These are phyloP conservation scores for Panicum miliaceum DNA, from an alignment of 176 grass and related monocot genomes.

Conservation along the genomic window DNA sequence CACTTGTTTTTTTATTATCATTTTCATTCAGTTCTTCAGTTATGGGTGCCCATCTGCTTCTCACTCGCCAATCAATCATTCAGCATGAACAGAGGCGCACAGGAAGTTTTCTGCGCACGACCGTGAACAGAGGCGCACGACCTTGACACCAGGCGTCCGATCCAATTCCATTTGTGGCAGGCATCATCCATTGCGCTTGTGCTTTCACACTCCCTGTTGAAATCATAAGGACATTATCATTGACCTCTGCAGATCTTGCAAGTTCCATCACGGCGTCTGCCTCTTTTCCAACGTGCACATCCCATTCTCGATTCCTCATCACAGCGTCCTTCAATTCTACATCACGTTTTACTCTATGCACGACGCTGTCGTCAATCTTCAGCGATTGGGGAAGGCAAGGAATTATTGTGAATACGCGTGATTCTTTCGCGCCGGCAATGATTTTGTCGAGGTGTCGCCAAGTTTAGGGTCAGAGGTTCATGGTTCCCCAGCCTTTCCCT, in stretches of 20 bases:
- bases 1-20: background rate
- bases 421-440: conserved; percentile 23
- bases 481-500: background rate
- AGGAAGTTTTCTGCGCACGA: background rate
- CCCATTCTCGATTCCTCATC: background rate
- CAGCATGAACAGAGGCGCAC: background rate
- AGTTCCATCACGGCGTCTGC: background rate
- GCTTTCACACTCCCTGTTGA: background rate
- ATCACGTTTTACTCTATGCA: background rate
- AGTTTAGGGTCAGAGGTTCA: conserved; percentile 10
- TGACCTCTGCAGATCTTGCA: background rate
- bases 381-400: background rate
- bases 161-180: background rate
- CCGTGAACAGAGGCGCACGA: background rate
- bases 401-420: background rate
- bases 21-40: background rate
- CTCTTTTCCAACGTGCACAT: background rate
- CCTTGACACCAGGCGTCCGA: background rate
- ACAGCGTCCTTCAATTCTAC: background rate
- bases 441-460: conserved; percentile 8
- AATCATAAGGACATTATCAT: conserved; percentile 27
- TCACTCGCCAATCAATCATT: background rate
- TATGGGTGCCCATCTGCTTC: background rate
- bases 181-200: conserved; percentile 1
- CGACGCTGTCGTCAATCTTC: conserved; percentile 9